Conservation (phyloP, 176 grass and related monocot genomes). For the Musa itinerans region DNA sequence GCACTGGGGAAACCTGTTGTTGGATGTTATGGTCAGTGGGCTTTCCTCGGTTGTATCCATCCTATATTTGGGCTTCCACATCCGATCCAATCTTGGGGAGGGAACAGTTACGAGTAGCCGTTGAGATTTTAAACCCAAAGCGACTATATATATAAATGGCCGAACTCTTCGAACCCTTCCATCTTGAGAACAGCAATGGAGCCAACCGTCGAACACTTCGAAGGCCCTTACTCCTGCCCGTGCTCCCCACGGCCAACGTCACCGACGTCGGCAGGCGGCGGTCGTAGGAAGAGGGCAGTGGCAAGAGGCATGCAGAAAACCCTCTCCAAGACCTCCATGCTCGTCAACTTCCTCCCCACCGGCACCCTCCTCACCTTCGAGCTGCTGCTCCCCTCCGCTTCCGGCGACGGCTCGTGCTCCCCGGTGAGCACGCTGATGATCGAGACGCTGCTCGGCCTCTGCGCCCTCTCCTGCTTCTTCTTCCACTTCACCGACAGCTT, state of each 20-base stretch:
- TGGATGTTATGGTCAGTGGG: neutral
- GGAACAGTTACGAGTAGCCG: neutral
- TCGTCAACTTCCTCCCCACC: conserved; percentile 63
- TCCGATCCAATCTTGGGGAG: neutral
- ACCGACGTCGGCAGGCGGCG: neutral
- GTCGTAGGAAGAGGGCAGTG: conserved; percentile 26
- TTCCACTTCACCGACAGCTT: conserved; percentile 80
- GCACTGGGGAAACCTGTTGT: neutral
- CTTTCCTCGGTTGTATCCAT: neutral
- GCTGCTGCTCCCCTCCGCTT: conserved; percentile 40
- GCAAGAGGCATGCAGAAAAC: conserved; percentile 52
- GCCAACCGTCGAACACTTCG: neutral
- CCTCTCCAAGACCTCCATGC: conserved; percentile 55
- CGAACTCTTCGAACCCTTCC: neutral
- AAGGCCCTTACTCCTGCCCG: neutral
- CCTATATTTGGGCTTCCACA: no score
- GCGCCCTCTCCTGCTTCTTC: conserved; percentile 48
- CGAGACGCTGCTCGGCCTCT: conserved; percentile 35
- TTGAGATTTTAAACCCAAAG: neutral
- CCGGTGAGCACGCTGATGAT: conserved; percentile 32
- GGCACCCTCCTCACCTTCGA: conserved; percentile 53
- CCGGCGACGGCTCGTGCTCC: conserved; percentile 42
- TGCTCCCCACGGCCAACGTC: neutral
- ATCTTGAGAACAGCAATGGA: neutral
- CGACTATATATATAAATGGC: neutral